phyloP scores from a whole-genome alignment of 1,284 basidiomycete species.

The Austropuccinia psidii region DNA sequence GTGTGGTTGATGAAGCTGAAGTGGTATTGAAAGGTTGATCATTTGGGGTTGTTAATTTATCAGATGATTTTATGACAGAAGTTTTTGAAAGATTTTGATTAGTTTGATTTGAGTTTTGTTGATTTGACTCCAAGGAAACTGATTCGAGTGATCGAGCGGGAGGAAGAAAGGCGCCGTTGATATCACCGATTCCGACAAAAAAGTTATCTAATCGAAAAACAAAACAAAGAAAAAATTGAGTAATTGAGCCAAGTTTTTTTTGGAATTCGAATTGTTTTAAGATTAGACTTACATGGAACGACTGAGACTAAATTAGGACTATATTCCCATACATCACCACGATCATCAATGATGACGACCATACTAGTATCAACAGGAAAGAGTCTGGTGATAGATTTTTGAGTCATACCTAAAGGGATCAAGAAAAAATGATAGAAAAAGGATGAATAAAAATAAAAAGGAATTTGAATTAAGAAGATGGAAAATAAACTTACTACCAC shows the following conservation, averaged over 20 bases:
- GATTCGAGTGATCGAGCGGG: slow-evolving; percentile 13
- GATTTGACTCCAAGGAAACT: not conserved
- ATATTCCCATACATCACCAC: slow-evolving; percentile 95
- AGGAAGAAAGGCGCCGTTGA: slow-evolving; percentile 86
- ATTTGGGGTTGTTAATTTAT: slow-evolving; percentile 44
- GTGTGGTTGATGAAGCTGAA: not conserved
- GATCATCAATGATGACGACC: slow-evolving; percentile 98
- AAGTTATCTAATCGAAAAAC: slow-evolving; percentile 66
- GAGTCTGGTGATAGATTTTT: slow-evolving; percentile 80
- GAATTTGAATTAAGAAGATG: slow-evolving; percentile 35
- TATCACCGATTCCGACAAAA: slow-evolving; percentile 97
- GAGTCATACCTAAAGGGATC: slow-evolving; percentile 59
- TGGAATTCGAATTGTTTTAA: not conserved
- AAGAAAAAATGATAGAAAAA: not conserved
- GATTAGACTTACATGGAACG: slow-evolving; percentile 67
- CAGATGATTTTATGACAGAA: slow-evolving; percentile 47
- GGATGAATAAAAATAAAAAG: not conserved
- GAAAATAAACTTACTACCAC: slow-evolving; percentile 62
- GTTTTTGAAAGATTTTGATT: slow-evolving; percentile 49
- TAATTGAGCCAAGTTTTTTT: not conserved
- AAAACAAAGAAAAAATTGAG: not conserved
- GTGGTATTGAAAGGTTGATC: not conserved
- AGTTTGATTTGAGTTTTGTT: slow-evolving; percentile 49
- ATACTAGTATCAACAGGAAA: slow-evolving; percentile 96
- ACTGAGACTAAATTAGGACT: slow-evolving; percentile 90